Percentiles rank a stretch among this genome's conserved stretches.
These are phyloP conservation scores for Acanthamoeba royreba DNA, from an alignment of 208 protist genomes.

Conservation along the genomic window DNA sequence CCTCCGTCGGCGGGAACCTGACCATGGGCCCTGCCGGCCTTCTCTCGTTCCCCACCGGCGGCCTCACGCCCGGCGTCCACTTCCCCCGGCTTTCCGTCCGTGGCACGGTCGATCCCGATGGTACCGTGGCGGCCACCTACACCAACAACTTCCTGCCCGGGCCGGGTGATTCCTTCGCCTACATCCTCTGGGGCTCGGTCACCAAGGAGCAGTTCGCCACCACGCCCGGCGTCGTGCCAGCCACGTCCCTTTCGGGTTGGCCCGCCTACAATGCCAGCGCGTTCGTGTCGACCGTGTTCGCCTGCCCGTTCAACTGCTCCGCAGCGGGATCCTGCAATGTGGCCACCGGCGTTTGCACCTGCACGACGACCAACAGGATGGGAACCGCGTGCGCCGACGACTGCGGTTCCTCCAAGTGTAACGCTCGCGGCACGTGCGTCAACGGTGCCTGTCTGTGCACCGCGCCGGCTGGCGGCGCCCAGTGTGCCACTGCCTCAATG, in stretches of 20 bases:
- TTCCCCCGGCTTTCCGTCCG: not conserved
- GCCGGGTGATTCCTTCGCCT: not conserved
- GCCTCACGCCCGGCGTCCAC: not conserved
- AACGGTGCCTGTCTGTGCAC: not conserved
- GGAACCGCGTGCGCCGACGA: not conserved
- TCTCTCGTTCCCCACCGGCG: not conserved
- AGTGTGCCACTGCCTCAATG: too few species aligned
- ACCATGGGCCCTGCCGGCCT: not conserved
- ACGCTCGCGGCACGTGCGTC: not conserved
- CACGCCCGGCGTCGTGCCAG: not conserved
- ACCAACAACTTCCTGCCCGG: not conserved
- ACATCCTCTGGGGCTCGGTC: not conserved
- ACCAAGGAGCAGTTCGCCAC: not conserved
- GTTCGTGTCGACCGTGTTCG: not conserved
- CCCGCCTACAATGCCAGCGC: not conserved
- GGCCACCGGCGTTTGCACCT: not conserved
- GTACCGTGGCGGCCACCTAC: not conserved
- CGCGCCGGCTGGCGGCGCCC: not conserved
- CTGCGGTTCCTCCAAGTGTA: not conserved
- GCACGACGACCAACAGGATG: not conserved
- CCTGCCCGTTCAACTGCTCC: constrained; percentile 27
- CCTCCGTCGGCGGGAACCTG: not conserved
- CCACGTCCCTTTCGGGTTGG: not conserved
- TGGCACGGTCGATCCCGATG: not conserved
- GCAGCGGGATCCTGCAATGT: not conserved